phyloP scores from a whole-genome alignment of 106 monocot species.

The Phalaenopsis aphrodite region DNA sequence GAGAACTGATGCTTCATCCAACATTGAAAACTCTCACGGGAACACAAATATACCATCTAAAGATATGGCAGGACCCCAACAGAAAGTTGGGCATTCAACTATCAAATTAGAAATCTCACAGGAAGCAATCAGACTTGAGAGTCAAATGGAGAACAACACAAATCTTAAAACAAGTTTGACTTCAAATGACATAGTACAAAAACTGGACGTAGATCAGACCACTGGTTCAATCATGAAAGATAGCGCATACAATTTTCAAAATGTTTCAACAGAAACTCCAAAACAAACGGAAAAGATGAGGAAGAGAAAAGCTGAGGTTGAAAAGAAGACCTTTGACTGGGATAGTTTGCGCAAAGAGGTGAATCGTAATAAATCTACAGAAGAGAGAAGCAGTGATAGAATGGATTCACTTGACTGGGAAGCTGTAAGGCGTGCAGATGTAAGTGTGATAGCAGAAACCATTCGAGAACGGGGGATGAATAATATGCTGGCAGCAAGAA shows the following conservation, averaged over 20 bases:
- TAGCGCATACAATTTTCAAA: slow-evolving; percentile 10
- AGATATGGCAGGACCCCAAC: slow-evolving; percentile 6
- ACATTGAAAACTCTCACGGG: neutral
- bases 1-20: slow-evolving; percentile 4
- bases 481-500: slow-evolving; percentile 75
- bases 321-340: slow-evolving; percentile 53
- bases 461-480: slow-evolving; percentile 89
- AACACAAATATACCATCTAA: neutral
- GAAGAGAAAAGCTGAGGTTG: slow-evolving; percentile 18
- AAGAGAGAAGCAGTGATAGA: slow-evolving; percentile 39
- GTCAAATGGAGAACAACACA: neutral
- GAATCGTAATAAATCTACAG: slow-evolving; percentile 9
- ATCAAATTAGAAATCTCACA: slow-evolving; percentile 3
- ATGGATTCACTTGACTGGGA: slow-evolving; percentile 78
- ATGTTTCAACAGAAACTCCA: slow-evolving; percentile 20
- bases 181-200: neutral
- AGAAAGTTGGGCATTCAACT: slow-evolving; percentile 8
- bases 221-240: slow-evolving; percentile 14
- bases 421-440: slow-evolving; percentile 56
- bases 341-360: slow-evolving; percentile 49
- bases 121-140: neutral
- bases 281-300: slow-evolving; percentile 15
- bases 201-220: slow-evolving; percentile 1
- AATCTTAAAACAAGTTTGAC: slow-evolving; percentile 2
- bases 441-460: slow-evolving; percentile 49